Percentiles rank a stretch among this genome's conserved stretches.
These are phyloP conservation scores for Fusarium sambucinum DNA, from an alignment of 2,329 filamentous ascomycete genomes.

Conservation along the genomic window DNA sequence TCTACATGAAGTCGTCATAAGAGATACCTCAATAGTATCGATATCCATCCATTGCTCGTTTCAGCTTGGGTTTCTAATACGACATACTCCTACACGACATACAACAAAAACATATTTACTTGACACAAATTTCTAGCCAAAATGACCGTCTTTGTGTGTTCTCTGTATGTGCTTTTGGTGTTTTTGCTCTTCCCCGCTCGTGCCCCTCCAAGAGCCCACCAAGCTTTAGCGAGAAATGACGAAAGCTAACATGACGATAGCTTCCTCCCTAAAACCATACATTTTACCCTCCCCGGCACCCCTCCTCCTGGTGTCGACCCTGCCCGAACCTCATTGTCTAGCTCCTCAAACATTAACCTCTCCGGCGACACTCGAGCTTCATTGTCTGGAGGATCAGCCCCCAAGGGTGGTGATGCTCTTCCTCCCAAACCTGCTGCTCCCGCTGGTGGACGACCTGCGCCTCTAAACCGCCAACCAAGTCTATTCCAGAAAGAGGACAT, in stretches of 20 bases:
- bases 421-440: constrained; percentile 17
- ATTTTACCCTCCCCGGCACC: constrained; percentile 78
- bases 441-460: constrained; percentile 42
- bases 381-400: constrained; percentile 45
- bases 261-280: constrained; percentile 91
- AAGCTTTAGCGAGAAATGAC: constrained; percentile 17
- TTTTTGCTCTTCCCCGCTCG: constrained; percentile 29
- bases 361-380: constrained; percentile 42
- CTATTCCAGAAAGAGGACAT: constrained; percentile 64
- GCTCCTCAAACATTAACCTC: constrained; percentile 39
- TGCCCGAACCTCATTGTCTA: constrained; percentile 46
- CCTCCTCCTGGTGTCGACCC: constrained; percentile 55
- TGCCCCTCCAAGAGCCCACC: constrained; percentile 29
- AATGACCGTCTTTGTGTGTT: constrained; percentile 59
- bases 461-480: constrained; percentile 60
- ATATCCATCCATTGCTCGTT: constrained; percentile 17
- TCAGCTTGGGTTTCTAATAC: constrained; percentile 1
- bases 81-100: constrained; percentile 8
- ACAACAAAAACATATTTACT: constrained; percentile 12
- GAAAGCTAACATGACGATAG: constrained; percentile 59
- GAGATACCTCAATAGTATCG: constrained; percentile 35
- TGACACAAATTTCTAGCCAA: constrained; percentile 39
- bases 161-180: constrained; percentile 52
- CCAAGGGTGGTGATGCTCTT: constrained; percentile 14
- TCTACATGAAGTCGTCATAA: constrained; percentile 47